phyloP scores from a whole-genome alignment of 108 stramenopile genomes.

The Craspedostauros australis region DNA sequence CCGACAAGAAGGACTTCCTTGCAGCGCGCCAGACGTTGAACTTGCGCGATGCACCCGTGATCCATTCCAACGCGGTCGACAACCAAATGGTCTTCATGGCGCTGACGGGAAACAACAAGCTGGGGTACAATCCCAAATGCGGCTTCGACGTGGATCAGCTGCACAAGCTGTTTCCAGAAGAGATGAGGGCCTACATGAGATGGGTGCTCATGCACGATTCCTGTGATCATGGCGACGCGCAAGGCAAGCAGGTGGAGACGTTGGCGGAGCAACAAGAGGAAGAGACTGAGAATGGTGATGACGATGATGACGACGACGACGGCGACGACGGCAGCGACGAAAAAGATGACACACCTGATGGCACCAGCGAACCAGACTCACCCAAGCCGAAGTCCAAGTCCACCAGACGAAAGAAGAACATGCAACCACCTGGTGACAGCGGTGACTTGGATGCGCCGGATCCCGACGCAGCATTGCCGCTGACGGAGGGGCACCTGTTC shows the following conservation, averaged over 20 bases:
- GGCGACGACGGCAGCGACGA: neutral
- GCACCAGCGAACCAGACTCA: neutral
- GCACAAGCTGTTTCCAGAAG: conserved; percentile 63
- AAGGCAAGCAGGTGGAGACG: conserved; percentile 13
- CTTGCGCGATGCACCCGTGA: conserved; percentile 2
- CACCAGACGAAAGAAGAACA: neutral
- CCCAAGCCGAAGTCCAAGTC: neutral
- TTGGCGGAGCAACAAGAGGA: neutral
- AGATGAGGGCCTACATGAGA: conserved; percentile 67
- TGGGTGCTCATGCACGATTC: conserved; percentile 76
- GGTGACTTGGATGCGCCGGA: too few species aligned
- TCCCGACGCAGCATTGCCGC: too few species aligned
- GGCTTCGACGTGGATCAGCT: conserved; percentile 67
- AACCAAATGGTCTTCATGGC: conserved; percentile 49
- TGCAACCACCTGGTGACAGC: neutral
- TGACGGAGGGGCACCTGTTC: too few species aligned
- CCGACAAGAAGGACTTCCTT: conserved; percentile 15
- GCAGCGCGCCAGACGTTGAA: conserved; percentile 13
- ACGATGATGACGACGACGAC: conserved; percentile 11
- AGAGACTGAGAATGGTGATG: neutral
- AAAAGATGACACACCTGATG: neutral
- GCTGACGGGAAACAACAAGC: conserved; percentile 25
- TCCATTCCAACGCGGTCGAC: conserved; percentile 18
- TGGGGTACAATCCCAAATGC: conserved; percentile 35
- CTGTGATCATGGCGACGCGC: too few species aligned